Evolutionary conservation across 2,329 filamentous ascomycete genomes (phyloP).

Genomic region (Cadophora sp.): DNA sequence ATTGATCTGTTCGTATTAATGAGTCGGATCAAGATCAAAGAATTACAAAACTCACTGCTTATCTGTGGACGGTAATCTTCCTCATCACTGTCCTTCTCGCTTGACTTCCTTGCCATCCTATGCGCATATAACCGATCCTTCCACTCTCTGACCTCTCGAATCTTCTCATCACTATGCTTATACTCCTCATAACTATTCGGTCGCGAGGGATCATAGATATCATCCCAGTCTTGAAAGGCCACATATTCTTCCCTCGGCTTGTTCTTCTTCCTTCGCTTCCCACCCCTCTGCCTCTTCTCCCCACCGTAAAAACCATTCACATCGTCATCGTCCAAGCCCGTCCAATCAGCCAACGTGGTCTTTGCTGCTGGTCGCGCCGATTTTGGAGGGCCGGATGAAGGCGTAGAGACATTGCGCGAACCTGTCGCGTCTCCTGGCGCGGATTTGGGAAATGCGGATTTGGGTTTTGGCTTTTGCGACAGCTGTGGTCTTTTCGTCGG

Average conservation of each 20-base stretch:
- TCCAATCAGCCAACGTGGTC: conserved; percentile 82
- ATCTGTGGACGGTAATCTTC: conserved; percentile 50
- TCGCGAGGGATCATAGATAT: conserved; percentile 83
- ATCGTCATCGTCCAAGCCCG: conserved; percentile 81
- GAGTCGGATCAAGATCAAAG: background rate
- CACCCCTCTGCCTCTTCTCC: conserved; percentile 74
- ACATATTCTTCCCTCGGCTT: conserved; percentile 72
- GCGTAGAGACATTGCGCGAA: conserved; percentile 39
- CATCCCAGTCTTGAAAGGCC: conserved; percentile 79
- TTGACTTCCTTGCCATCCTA: conserved; percentile 57
- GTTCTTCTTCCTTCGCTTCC: conserved; percentile 69
- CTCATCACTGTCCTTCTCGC: conserved; percentile 51
- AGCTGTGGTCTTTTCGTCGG: conserved; percentile 81
- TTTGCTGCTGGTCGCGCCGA: conserved; percentile 58
- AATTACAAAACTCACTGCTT: conserved; percentile 49
- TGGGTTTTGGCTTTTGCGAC: conserved; percentile 65
- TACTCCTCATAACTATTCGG: conserved; percentile 89
- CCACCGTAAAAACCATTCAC: conserved; percentile 65
- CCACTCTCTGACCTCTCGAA: conserved; percentile 83
- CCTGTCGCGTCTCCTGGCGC: conserved; percentile 38
- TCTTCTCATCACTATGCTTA: conserved; percentile 81
- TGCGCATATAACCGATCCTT: conserved; percentile 81
- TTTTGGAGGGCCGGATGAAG: conserved; percentile 42
- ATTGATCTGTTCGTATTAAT: conserved; percentile 54
- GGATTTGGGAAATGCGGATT: conserved; percentile 63